Evolutionary conservation across 2,329 filamentous ascomycete genomes (phyloP).

Genomic region (Stagonosporopsis rhizophila): DNA sequence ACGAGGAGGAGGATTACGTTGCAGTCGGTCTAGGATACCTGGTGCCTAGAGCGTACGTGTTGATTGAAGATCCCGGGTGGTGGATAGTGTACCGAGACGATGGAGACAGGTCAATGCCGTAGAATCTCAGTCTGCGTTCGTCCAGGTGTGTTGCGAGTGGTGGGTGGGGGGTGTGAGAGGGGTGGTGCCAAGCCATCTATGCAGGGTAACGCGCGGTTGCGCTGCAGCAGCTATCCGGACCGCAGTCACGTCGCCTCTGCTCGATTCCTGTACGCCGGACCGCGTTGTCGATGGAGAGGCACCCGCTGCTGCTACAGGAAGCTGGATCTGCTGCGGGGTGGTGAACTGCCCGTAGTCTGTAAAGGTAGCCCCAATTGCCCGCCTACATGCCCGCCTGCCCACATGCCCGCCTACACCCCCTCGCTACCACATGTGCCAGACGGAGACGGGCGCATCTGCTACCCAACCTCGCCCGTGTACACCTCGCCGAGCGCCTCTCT

Average conservation of each 20-base stretch:
- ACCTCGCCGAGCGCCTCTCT: slow-evolving; percentile 26
- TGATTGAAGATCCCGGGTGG: too few species aligned
- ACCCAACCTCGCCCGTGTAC: too few species aligned
- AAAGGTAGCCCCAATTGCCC: slow-evolving; percentile 28
- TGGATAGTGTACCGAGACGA: background rate
- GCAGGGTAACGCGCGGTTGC: background rate
- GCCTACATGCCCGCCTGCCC: too few species aligned
- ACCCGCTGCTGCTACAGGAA: slow-evolving; percentile 41
- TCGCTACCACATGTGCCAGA: background rate
- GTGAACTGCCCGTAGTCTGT: slow-evolving; percentile 35
- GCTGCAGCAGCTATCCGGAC: background rate
- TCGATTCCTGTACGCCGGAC: slow-evolving; percentile 5
- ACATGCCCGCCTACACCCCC: too few species aligned
- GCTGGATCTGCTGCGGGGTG: slow-evolving; percentile 44
- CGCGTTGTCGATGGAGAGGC: slow-evolving; percentile 45
- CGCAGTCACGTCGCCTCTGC: slow-evolving; percentile 1
- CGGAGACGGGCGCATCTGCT: too few species aligned
- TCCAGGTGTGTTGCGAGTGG: too few species aligned
- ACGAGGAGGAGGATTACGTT: too few species aligned
- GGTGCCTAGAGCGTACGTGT: too few species aligned
- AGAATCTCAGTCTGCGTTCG: too few species aligned
- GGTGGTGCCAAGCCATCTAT: background rate
- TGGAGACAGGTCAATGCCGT: background rate
- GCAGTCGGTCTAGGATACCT: too few species aligned
- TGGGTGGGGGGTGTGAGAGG: background rate